Percentiles rank a stretch among this genome's conserved stretches.
phyloP scores from a whole-genome alignment of 2,329 filamentous ascomycete genomes.

The Calonectria pauciramosa region DNA sequence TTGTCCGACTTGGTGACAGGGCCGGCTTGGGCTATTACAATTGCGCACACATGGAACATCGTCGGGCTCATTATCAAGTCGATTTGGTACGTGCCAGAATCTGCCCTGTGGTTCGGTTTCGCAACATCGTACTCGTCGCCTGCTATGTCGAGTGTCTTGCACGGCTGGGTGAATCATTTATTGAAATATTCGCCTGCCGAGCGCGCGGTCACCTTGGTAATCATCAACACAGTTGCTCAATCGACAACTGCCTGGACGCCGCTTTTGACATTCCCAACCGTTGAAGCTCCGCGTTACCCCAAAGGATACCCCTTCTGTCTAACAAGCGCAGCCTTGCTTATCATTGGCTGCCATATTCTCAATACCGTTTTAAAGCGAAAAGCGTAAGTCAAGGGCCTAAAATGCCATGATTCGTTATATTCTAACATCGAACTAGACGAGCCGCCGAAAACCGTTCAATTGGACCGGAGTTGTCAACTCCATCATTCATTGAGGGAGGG shows the following conservation, averaged over 20 bases:
- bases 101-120: slow-evolving; percentile 49
- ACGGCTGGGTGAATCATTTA: slow-evolving; percentile 68
- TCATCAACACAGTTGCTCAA: slow-evolving; percentile 67
- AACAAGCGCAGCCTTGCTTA: slow-evolving; percentile 49
- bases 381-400: slow-evolving; percentile 32
- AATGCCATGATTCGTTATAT: rapidly evolving
- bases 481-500: slow-evolving; percentile 13
- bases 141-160: slow-evolving; percentile 67
- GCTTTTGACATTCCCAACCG: slow-evolving; percentile 63
- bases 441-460: background rate
- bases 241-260: slow-evolving; percentile 70
- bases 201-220: slow-evolving; percentile 62
- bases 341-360: slow-evolving; percentile 43
- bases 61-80: slow-evolving; percentile 66
- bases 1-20: slow-evolving; percentile 66
- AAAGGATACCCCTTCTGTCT: slow-evolving; percentile 58
- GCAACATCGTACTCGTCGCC: slow-evolving; percentile 61
- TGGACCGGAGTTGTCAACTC: slow-evolving; percentile 1
- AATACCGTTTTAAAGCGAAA: slow-evolving; percentile 37
- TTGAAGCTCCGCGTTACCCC: slow-evolving; percentile 57
- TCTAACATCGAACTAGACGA: slow-evolving; percentile 3
- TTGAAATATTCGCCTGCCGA: slow-evolving; percentile 61
- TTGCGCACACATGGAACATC: slow-evolving; percentile 64
- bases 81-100: slow-evolving; percentile 70
- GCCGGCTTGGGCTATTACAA: slow-evolving; percentile 68